Evolutionary conservation across 371 early-diverging fungal species (phyloP).

Genomic region (Mucor saturninus): DNA sequence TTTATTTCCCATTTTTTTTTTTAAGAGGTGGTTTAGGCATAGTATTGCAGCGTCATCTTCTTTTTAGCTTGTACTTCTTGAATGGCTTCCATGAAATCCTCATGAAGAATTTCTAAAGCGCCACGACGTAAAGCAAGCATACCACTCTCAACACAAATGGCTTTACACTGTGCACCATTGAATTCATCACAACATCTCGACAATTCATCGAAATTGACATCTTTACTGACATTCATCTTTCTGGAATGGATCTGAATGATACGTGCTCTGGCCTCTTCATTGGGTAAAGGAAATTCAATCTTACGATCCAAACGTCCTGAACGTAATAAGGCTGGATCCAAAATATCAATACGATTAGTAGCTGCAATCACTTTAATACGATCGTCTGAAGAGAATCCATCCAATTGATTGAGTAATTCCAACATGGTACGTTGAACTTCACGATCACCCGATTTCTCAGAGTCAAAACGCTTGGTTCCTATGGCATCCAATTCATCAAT

Average conservation of each 20-base stretch:
- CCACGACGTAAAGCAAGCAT: conserved; percentile 98
- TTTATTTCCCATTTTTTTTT: neutral
- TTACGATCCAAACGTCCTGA: conserved; percentile 99
- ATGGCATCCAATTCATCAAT: conserved; percentile 99
- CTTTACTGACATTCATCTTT: conserved; percentile 96
- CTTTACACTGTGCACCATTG: conserved; percentile 99
- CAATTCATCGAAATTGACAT: conserved; percentile 99
- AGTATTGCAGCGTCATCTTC: conserved; percentile 97
- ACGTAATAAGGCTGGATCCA: conserved; percentile 99
- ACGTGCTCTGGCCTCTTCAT: conserved; percentile 97
- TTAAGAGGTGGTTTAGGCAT: conserved; percentile 64
- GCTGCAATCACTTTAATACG: conserved; percentile 99
- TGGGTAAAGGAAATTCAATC: conserved; percentile 99
- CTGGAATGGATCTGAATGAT: conserved; percentile 99
- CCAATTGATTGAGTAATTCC: conserved; percentile 99
- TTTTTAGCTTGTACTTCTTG: conserved; percentile 99
- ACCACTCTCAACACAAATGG: conserved; percentile 93
- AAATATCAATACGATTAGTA: conserved; percentile 99
- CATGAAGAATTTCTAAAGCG: conserved; percentile 91
- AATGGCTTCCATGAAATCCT: conserved; percentile 99
- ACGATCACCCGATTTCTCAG: conserved; percentile 98
- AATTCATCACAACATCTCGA: conserved; percentile 99
- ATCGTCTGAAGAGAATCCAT: conserved; percentile 97
- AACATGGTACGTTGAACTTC: conserved; percentile 99
- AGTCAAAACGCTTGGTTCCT: conserved; percentile 99